A percentile compares a stretch with the other conserved stretches of the same genome.
Evolutionary conservation across 106 monocot species (phyloP).

Genomic region (Cymbidium sinense): DNA sequence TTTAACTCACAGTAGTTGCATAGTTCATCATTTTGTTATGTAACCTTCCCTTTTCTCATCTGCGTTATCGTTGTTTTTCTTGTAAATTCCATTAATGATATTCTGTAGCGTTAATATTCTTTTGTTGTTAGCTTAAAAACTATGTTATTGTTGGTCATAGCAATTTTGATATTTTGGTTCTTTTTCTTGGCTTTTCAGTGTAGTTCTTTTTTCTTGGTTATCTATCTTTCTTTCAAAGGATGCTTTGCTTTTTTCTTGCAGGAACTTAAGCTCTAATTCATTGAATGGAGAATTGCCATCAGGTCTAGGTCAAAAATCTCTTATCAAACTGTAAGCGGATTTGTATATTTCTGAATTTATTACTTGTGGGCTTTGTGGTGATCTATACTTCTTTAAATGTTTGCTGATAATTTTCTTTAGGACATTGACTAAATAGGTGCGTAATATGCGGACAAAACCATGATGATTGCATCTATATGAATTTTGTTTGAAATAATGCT

Average conservation of each 20-base stretch:
- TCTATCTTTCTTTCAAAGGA: neutral
- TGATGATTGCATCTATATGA: neutral
- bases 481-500: neutral
- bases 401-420: neutral
- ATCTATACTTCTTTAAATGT: neutral
- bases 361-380: neutral
- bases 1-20: no score
- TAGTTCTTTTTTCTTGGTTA: neutral
- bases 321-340: conserved; percentile 61
- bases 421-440: neutral
- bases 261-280: conserved; percentile 93
- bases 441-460: neutral
- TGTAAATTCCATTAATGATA: neutral
- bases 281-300: conserved; percentile 69
- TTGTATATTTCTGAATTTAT: neutral
- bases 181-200: neutral
- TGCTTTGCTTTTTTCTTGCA: conserved; percentile 19
- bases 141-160: neutral
- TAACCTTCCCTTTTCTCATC: no score
- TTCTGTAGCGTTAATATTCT: neutral
- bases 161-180: neutral
- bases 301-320: conserved; percentile 59
- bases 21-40: no score
- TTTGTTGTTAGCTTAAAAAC: neutral
- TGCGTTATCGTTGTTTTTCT: no score